Base-by-base conservation (phyloP, 352 stramenopile species). In the Pythium sp. region DNA sequence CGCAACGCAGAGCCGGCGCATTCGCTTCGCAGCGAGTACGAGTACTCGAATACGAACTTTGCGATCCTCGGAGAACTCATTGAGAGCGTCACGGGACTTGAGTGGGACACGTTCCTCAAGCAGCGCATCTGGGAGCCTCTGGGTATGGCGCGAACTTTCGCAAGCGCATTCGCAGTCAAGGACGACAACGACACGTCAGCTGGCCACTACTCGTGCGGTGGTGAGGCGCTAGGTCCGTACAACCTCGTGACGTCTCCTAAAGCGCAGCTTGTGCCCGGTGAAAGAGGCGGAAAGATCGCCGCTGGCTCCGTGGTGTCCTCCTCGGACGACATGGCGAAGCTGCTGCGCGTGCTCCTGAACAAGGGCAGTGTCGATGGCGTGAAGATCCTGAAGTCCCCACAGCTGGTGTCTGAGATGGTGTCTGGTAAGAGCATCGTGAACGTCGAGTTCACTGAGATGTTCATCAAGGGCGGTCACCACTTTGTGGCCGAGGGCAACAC, bases 11-110 rank as follows among this genome's bases (percentile, higher is more conserved):
- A 80, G 51, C 81, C 81, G 0, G 9, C 73, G 24, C 77, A 84
- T 59, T 69, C 74, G 2, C 72, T 90, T 26, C 80, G 81, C 26
- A 74, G 75, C 22, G 77, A 72, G 11, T 82, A 86, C 41, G 81
- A 85, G 63, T 90, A 90, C 65, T 65, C 80, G 30, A 92, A 90
- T 51, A 58, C 77, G 26, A 89, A 90, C 66, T 91, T 86, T 61
- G 80, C 74, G 1, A 82, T 90, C 55, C 67, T 91, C 24, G 84
- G 84, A 0, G 73, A 89, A 67, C 68, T 92, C 20, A 84, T 91
- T 55, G 68, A 83, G 46, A 73, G 61, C n/a, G 72, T 90, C 2
- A 81, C 62, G 6, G 79, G 78, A 0, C 65, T 75, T 22, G 51
- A 76, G 15, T 92, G 84, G 84, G 64, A 86, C 65, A 68, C 67